Evolutionary conservation across 176 grass and related monocot species (phyloP), one percentile per base, ranked within the genome.

Genomic region (Puccinellia tenuiflora): DNA sequence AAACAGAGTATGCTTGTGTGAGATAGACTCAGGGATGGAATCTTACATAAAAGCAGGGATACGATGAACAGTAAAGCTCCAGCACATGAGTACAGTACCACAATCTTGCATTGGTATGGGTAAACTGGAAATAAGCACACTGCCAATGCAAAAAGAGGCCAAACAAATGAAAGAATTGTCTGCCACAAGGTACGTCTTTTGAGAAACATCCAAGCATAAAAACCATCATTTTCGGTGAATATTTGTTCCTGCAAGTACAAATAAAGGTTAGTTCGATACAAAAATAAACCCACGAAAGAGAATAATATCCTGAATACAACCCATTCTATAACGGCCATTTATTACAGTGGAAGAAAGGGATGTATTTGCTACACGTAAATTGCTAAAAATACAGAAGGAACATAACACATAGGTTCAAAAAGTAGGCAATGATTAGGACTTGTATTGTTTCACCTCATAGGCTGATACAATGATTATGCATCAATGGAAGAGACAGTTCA

Each of bases 21-120:
- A 42, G 18, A 62, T 50, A 42, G 35, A 26, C 20, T 24, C 25
- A 26, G 45, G 62, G 5, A 43, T 40, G 68, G 46, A 6, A 82
- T 68, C 85, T 91, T 90, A 98, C 96, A 45, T 24, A 95, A 83
- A 64, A 98, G 93, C 75, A 98, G 86, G 74, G 93, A 95, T 20
- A 96, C 91, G 20, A 98, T 91, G 83, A 90, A 93, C 26, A 98
- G 75, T 26, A 98, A 85, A 82, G 89, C 91, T 29, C 96, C 96
- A 68, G 96, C 96, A 78, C 96, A 98, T 3, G 93, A 91, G 75
- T 98, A 98, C 47, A 98, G 87, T 78, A 98, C 96, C 69, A 98
- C 96, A 91, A 98, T 98, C 89, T 98, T 98, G 96, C 96, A 98
- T 79, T 95, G 96, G 76, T 98, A 98, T 76, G 96, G 96, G 51